phyloP scores from a whole-genome alignment of 2,329 filamentous ascomycete species.

The Teratosphaeria nubilosa region DNA sequence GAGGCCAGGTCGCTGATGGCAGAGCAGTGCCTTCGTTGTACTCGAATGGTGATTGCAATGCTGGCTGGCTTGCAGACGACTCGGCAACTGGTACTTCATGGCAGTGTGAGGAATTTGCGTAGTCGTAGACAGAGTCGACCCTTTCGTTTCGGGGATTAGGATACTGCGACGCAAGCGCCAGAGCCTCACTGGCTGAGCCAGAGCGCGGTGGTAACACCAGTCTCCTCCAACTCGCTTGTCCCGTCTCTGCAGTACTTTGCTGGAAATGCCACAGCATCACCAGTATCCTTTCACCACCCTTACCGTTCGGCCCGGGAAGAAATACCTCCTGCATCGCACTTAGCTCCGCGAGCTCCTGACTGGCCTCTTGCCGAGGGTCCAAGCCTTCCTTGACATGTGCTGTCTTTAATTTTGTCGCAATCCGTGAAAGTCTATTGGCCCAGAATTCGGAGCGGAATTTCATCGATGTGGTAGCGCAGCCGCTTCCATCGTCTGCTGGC shows the following conservation, averaged over 20 bases:
- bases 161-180: neutral
- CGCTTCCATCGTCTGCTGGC: slow-evolving; percentile 9
- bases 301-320: slow-evolving; percentile 24
- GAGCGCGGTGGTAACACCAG: slow-evolving; percentile 11
- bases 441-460: slow-evolving; percentile 37
- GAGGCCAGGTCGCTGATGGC: slow-evolving; percentile 19
- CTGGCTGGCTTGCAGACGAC: slow-evolving; percentile 5
- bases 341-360: slow-evolving; percentile 25
- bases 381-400: slow-evolving; percentile 3
- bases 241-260: slow-evolving; percentile 11
- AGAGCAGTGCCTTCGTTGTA: slow-evolving; percentile 20
- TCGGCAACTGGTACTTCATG: slow-evolving; percentile 5
- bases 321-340: slow-evolving; percentile 34
- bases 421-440: slow-evolving; percentile 27
- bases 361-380: slow-evolving; percentile 17
- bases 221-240: slow-evolving; percentile 19
- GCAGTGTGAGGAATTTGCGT: slow-evolving; percentile 5
- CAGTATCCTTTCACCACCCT: slow-evolving; percentile 19
- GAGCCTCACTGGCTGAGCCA: neutral
- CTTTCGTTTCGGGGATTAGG: slow-evolving; percentile 9
- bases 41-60: slow-evolving; percentile 23
- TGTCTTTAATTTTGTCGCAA: slow-evolving; percentile 14
- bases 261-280: slow-evolving; percentile 22
- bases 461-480: slow-evolving; percentile 15
- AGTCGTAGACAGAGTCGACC: slow-evolving; percentile 16